phyloP scores from a whole-genome alignment of 2,329 filamentous ascomycete genomes.

The Pseudocercospora ulei region DNA sequence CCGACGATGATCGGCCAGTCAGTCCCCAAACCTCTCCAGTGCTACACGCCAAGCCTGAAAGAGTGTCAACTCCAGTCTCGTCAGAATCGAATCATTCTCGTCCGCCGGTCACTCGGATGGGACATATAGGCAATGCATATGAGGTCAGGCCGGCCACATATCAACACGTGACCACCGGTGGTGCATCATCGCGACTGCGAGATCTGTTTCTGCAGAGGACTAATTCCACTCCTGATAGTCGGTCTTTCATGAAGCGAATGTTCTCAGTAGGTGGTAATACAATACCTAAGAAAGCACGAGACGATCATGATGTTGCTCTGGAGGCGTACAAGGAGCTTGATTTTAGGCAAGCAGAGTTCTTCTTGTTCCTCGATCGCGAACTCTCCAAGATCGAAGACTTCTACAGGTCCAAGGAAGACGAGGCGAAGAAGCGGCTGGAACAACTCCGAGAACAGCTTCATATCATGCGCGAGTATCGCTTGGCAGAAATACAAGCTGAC shows the following conservation, averaged over 20 bases:
- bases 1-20: slow-evolving; percentile 10
- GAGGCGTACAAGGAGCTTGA: slow-evolving; percentile 57
- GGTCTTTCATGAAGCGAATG: slow-evolving; percentile 24
- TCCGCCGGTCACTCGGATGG: slow-evolving; percentile 23
- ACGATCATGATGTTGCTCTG: slow-evolving; percentile 41
- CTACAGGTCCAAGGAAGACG: slow-evolving; percentile 77
- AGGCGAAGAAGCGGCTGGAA: slow-evolving; percentile 62
- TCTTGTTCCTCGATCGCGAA: slow-evolving; percentile 70
- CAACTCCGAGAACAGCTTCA: slow-evolving; percentile 75
- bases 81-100: slow-evolving; percentile 8
- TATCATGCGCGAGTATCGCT: slow-evolving; percentile 77
- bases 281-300: slow-evolving; percentile 31
- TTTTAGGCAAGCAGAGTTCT: slow-evolving; percentile 72
- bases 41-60: slow-evolving; percentile 2
- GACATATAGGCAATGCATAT: slow-evolving; percentile 27
- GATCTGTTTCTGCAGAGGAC: slow-evolving; percentile 34
- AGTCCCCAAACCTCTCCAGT: slow-evolving; percentile 10
- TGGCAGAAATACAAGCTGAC: slow-evolving; percentile 57
- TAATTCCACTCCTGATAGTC: slow-evolving; percentile 35
- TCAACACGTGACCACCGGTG: slow-evolving; percentile 1
- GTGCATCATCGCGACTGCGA: slow-evolving; percentile 27
- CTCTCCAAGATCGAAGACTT: slow-evolving; percentile 87
- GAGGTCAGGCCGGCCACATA: slow-evolving; percentile 19
- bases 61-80: slow-evolving; percentile 6
- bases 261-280: slow-evolving; percentile 22